Percentiles rank a stretch among this genome's conserved stretches.
Evolutionary conservation across 1,284 basidiomycete genomes (phyloP).

Genomic region (Rhodofomes roseus): DNA sequence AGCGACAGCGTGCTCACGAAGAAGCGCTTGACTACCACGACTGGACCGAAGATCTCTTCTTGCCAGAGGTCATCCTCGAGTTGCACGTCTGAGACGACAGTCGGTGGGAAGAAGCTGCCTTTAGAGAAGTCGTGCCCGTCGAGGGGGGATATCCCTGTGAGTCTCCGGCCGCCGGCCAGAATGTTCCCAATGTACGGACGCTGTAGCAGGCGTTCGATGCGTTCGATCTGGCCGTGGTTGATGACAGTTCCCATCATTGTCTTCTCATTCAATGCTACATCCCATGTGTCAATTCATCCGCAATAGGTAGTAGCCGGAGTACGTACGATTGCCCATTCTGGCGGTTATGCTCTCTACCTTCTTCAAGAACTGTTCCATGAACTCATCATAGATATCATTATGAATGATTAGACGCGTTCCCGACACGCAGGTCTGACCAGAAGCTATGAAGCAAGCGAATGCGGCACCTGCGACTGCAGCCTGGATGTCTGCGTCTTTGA

Average conservation of each 20-base stretch:
- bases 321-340: conserved; percentile 71
- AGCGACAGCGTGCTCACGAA: conserved; percentile 35
- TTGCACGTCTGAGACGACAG: conserved; percentile 60
- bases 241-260: conserved; percentile 79
- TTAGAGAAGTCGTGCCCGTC: conserved; percentile 66
- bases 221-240: conserved; percentile 54
- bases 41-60: conserved; percentile 81
- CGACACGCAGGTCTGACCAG: conserved; percentile 83
- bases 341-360: conserved; percentile 60
- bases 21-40: conserved; percentile 68
- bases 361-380: conserved; percentile 56
- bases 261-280: conserved; percentile 59
- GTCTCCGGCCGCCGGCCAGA: conserved; percentile 60
- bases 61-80: conserved; percentile 66
- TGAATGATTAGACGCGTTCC: conserved; percentile 74
- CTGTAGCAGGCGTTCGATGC: conserved; percentile 58
- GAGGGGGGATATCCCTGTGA: conserved; percentile 55
- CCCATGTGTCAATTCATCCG: background rate
- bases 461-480: conserved; percentile 75
- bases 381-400: conserved; percentile 60
- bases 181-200: conserved; percentile 44
- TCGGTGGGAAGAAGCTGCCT: conserved; percentile 77
- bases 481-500: conserved; percentile 68
- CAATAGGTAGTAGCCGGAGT: background rate
- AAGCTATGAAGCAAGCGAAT: conserved; percentile 81